Percentiles rank a stretch among this genome's conserved stretches.
phyloP scores from a whole-genome alignment of 768 basidiomycete genomes.

The Trametes cinnabarina region DNA sequence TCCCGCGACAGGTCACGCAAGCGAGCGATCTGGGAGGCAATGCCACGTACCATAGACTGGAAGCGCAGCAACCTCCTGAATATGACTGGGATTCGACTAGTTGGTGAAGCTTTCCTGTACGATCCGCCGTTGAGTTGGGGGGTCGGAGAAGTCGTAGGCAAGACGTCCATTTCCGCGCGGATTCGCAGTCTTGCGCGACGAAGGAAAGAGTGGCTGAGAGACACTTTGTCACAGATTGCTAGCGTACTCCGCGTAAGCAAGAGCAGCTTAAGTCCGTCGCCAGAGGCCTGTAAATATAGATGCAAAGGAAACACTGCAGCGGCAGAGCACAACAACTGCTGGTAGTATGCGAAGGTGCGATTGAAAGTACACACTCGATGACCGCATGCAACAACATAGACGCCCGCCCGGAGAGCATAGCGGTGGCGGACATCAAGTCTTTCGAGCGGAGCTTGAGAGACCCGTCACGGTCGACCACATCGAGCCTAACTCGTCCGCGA shows the following conservation, averaged over 20 bases:
- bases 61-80: slow-evolving; percentile 78
- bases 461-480: background rate
- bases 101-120: slow-evolving; percentile 23
- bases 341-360: background rate
- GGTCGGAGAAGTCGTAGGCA: slow-evolving; percentile 25
- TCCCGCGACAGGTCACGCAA: background rate
- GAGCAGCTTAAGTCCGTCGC: too few relatives aligned
- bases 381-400: background rate
- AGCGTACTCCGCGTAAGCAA: too few relatives aligned
- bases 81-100: slow-evolving; percentile 71
- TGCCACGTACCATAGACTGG: slow-evolving; percentile 73
- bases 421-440: background rate
- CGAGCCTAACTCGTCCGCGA: slow-evolving; percentile 1
- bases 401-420: background rate
- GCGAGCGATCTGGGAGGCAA: background rate
- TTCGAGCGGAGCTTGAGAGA: slow-evolving; percentile 6
- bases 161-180: slow-evolving; percentile 25
- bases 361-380: background rate
- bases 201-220: background rate
- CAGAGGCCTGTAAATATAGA: too few relatives aligned
- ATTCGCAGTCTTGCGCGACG: background rate
- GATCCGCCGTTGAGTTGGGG: slow-evolving; percentile 16
- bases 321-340: too few relatives aligned
- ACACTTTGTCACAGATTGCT: background rate
- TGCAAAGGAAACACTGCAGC: too few relatives aligned